These are phyloP conservation scores for Viola odorata DNA, from an alignment of 345 rosid genomes.

Conservation along the genomic window DNA sequence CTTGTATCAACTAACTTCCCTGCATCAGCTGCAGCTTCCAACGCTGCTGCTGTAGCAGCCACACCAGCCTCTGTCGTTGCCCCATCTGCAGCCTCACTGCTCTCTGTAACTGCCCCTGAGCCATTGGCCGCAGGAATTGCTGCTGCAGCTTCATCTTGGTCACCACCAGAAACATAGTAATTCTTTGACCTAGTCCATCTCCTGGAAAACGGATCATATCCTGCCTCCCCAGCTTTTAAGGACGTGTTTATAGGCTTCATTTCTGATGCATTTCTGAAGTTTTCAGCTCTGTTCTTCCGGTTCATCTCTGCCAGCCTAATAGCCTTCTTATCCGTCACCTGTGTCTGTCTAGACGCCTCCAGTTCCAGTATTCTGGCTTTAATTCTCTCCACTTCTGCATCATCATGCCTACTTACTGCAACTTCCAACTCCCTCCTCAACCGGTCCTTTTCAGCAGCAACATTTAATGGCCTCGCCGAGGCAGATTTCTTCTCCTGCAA, in stretches of 20 bases:
- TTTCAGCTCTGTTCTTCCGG: slow-evolving; percentile 86
- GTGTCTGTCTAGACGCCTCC: slow-evolving; percentile 66
- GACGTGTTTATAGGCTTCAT: slow-evolving; percentile 44
- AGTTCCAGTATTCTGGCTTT: slow-evolving; percentile 63
- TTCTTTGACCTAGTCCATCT: slow-evolving; percentile 97
- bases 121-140: slow-evolving; percentile 31
- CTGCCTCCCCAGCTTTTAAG: slow-evolving; percentile 95
- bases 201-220: slow-evolving; percentile 97
- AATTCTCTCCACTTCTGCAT: slow-evolving; percentile 72
- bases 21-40: slow-evolving; percentile 94
- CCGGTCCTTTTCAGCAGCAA: slow-evolving; percentile 97
- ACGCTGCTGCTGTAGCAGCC: slow-evolving; percentile 70
- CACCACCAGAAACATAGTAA: slow-evolving; percentile 63
- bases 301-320: slow-evolving; percentile 92
- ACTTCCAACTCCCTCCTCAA: slow-evolving; percentile 77
- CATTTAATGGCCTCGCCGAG: slow-evolving; percentile 71
- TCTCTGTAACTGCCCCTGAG: slow-evolving; percentile 15
- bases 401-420: slow-evolving; percentile 68
- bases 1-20: slow-evolving; percentile 91
- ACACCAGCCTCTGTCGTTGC: slow-evolving; percentile 33
- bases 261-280: slow-evolving; percentile 89
- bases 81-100: slow-evolving; percentile 24
- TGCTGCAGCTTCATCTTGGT: slow-evolving; percentile 18
- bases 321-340: slow-evolving; percentile 69
- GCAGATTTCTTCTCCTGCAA: slow-evolving; percentile 93